These are phyloP conservation scores for Exutisphaerella laricina DNA, from an alignment of 2,329 filamentous ascomycete genomes.

Conservation along the genomic window DNA sequence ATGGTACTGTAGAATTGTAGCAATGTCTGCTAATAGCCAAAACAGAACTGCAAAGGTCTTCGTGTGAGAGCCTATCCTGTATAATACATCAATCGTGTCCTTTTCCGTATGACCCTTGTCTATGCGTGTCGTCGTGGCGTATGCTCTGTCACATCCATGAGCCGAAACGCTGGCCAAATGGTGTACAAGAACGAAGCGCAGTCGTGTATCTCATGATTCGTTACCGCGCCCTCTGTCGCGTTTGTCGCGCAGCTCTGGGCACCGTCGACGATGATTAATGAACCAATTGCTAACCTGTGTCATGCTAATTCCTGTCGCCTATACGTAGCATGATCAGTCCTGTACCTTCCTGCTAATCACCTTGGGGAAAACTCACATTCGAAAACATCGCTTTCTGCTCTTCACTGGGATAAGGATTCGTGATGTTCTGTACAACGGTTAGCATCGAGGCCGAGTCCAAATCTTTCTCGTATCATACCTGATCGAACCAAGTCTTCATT, in stretches of 20 bases:
- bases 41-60: not conserved
- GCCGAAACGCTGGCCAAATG: too few species aligned
- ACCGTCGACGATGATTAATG: conserved; percentile 36
- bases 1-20: not conserved
- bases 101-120: not conserved
- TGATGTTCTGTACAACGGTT: conserved; percentile 28
- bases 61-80: not conserved
- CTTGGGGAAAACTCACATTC: conserved; percentile 22
- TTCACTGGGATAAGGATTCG: conserved; percentile 36
- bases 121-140: not conserved
- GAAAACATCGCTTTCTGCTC: conserved; percentile 35
- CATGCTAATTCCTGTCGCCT: conserved; percentile 36
- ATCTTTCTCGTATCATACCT: conserved; percentile 17
- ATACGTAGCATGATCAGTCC: conserved; percentile 5
- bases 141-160: not conserved
- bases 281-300: conserved; percentile 40
- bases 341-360: not conserved
- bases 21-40: not conserved
- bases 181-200: not conserved
- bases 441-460: not conserved
- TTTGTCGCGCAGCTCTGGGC: conserved; percentile 35
- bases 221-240: conserved; percentile 29
- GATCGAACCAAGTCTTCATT: conserved; percentile 38
- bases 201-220: conserved; percentile 4
- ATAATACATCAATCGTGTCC: not conserved